Base-by-base conservation (phyloP, 2,329 filamentous ascomycete genomes). In the Colletotrichum lentis region DNA sequence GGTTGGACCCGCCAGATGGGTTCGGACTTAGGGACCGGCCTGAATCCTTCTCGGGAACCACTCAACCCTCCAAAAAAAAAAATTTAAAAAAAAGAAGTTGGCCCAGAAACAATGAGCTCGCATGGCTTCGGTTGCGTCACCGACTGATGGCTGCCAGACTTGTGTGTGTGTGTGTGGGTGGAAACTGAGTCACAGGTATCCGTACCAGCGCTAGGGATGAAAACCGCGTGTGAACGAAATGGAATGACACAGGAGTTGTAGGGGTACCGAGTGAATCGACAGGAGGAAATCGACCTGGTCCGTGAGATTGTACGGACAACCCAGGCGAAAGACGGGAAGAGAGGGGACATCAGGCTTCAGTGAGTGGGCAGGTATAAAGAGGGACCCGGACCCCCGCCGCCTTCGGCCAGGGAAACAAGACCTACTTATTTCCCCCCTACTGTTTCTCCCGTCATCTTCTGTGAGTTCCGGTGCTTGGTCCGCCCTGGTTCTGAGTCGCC, bases 291-390 rank as follows among this genome's bases (percentile, higher is more conserved):
- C 44, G 35, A 63, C 2, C 47, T 52, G 60, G 47, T 47, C 54
- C 35, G 52, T 64, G 62, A 58, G 66, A 65, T 69, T 50, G 66
- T 61, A 66, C 62, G n/a, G 66, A 46, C 66, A 69, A 66, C 66
- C 49, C 66, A 69, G 56, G 66, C 66, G 66, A 66, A 52, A 46
- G 60, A 41, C 31, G 27, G 39, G 22, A 53, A 56, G 55, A 69
- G 50, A 27, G 67, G 43, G 20, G 57, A 58, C 56, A 58, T 44
- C 57, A 69, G 63, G 63, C 67, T 67, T 67, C 52, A 57, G 57
- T 16, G 18, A 53, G 57, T 46, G 46, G 18, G 54, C 62, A 67
- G 67, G 53, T 69, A 69, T 69, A 69, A 69, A 67, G 44, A 62
- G 58, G 63, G 57, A 53, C 46, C 35, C 55, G 62, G 62, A 5